A percentile compares a stretch with the other conserved stretches of the same genome.
These are phyloP conservation scores for Epichloe amarillans DNA, from an alignment of 2,329 filamentous ascomycete genomes.

Conservation along the genomic window DNA sequence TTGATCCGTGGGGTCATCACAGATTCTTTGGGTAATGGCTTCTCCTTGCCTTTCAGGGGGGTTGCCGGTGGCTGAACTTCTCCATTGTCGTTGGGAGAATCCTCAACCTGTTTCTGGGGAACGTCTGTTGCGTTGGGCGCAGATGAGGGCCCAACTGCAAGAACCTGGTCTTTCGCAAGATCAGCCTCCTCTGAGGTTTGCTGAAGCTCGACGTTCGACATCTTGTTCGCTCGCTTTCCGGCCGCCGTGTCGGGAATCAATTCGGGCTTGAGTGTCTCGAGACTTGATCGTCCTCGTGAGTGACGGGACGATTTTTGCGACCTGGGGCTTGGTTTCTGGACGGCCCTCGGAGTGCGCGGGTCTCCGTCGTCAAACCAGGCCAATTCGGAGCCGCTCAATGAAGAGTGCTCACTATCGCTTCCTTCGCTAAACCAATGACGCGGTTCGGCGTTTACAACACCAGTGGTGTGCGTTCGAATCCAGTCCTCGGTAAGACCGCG, in stretches of 20 bases:
- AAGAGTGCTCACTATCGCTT: constrained; percentile 60
- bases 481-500: constrained; percentile 67
- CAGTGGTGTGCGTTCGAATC: constrained; percentile 74
- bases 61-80: constrained; percentile 19
- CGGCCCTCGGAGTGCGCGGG: constrained; percentile 33
- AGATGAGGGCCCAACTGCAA: constrained; percentile 1
- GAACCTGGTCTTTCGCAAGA: constrained; percentile 8
- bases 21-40: constrained; percentile 24
- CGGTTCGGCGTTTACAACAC: constrained; percentile 53
- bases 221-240: constrained; percentile 12
- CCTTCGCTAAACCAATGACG: constrained; percentile 72
- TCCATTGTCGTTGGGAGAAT: constrained; percentile 12
- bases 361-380: constrained; percentile 38
- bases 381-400: constrained; percentile 52
- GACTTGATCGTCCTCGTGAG: constrained; percentile 37
- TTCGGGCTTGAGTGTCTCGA: constrained; percentile 38
- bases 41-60: constrained; percentile 21
- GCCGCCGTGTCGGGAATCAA: constrained; percentile 7
- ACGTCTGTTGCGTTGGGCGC: background rate
- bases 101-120: background rate
- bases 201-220: constrained; percentile 17
- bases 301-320: constrained; percentile 19
- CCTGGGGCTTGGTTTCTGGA: constrained; percentile 10
- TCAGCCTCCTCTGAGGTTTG: constrained; percentile 1
- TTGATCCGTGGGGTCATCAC: constrained; percentile 42